Conservation (phyloP, 169 alveolate species). For the Cryptosporidium sp. region DNA sequence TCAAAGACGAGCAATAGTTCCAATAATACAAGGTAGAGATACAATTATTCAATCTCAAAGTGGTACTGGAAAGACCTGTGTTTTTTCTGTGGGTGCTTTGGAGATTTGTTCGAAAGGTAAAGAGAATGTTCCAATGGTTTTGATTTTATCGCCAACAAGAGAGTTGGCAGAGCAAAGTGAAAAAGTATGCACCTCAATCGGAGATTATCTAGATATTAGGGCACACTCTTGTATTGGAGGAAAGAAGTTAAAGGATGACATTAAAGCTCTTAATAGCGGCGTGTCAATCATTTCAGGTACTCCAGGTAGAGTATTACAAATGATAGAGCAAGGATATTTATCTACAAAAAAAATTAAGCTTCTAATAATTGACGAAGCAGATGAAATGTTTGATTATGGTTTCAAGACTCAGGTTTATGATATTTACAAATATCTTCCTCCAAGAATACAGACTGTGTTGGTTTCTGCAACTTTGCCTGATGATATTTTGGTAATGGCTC, state of each 20-base stretch:
- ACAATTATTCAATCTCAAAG: slow-evolving; percentile 96
- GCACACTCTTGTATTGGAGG: slow-evolving; percentile 98
- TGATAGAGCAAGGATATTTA: slow-evolving; percentile 96
- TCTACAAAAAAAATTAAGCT: slow-evolving; percentile 94
- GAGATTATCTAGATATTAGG: slow-evolving; percentile 95
- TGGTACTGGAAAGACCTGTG: slow-evolving; percentile 99
- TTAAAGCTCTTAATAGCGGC: slow-evolving; percentile 96
- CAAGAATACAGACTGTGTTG: slow-evolving; percentile 95
- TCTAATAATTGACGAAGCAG: slow-evolving; percentile 98
- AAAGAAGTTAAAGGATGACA: slow-evolving; percentile 95
- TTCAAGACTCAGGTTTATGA: slow-evolving; percentile 98
- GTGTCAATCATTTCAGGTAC: slow-evolving; percentile 98
- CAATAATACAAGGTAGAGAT: slow-evolving; percentile 97
- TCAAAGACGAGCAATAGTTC: slow-evolving; percentile 98
- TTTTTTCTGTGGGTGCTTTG: slow-evolving; percentile 96
- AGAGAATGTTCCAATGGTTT: slow-evolving; percentile 89
- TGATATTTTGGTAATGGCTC: slow-evolving; percentile 96
- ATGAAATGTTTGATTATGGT: slow-evolving; percentile 97
- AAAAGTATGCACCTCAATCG: slow-evolving; percentile 96
- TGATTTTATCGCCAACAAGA: slow-evolving; percentile 96
- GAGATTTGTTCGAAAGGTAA: slow-evolving; percentile 83
- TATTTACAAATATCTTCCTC: slow-evolving; percentile 96
- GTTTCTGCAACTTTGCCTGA: slow-evolving; percentile 99
- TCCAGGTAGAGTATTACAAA: slow-evolving; percentile 98
- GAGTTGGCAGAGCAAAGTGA: slow-evolving; percentile 98